Conservation (phyloP, 2,329 filamentous ascomycete species). For the Fusarium kyushuense region DNA sequence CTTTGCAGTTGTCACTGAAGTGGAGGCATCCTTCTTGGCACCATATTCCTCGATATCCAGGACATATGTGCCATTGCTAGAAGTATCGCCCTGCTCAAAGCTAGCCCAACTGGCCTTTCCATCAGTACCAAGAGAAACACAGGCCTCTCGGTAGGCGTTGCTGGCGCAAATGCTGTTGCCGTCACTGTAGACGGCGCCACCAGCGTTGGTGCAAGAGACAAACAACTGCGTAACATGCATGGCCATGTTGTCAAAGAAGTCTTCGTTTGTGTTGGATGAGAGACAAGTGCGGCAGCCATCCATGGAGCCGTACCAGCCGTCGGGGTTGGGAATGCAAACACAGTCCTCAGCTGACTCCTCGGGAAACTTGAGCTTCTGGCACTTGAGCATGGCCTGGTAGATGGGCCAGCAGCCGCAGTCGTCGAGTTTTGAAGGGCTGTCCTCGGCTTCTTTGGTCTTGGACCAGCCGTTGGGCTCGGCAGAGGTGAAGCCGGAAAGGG, state of each 20-base stretch:
- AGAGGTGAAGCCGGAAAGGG: slow-evolving; percentile 19
- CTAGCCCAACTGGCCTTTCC: slow-evolving; percentile 34
- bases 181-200: slow-evolving; percentile 35
- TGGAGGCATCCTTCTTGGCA: slow-evolving; percentile 9
- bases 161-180: slow-evolving; percentile 35
- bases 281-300: slow-evolving; percentile 41
- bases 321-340: slow-evolving; percentile 36
- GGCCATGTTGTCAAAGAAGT: slow-evolving; percentile 37
- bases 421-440: slow-evolving; percentile 39
- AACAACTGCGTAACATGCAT: slow-evolving; percentile 40
- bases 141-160: slow-evolving; percentile 31
- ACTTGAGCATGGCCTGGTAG: slow-evolving; percentile 36
- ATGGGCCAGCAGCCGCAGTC: slow-evolving; percentile 43
- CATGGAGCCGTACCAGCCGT: slow-evolving; percentile 41
- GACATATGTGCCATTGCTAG: slow-evolving; percentile 22
- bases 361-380: slow-evolving; percentile 35
- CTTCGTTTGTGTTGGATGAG: slow-evolving; percentile 15
- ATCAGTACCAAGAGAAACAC: slow-evolving; percentile 23
- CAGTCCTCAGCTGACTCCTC: slow-evolving; percentile 26
- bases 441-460: slow-evolving; percentile 28
- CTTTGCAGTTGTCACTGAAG: slow-evolving; percentile 22
- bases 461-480: slow-evolving; percentile 40
- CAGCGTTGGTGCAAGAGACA: slow-evolving; percentile 38
- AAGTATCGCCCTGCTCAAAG: slow-evolving; percentile 10
- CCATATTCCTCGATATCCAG: slow-evolving; percentile 30